phyloP scores from a whole-genome alignment of 2,329 filamentous ascomycete genomes.

The Sclerotinia borealis region DNA sequence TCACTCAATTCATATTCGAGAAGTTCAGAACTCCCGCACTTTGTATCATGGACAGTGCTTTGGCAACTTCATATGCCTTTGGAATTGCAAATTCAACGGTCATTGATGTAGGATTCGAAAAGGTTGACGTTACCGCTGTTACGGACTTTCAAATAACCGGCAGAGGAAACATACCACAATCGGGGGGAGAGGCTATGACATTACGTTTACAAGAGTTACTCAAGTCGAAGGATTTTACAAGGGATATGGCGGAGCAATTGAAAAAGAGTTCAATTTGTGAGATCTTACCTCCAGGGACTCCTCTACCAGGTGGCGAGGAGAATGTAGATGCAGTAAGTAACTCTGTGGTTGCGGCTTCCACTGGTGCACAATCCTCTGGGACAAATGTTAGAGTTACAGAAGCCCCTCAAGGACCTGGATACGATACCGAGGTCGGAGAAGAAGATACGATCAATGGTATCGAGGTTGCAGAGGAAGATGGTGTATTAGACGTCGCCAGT shows the following conservation, averaged over 20 bases:
- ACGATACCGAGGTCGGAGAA: conserved; percentile 24
- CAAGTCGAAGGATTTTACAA: conserved; percentile 49
- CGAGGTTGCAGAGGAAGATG: conserved; percentile 54
- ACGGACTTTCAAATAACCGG: conserved; percentile 71
- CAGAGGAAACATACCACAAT: conserved; percentile 54
- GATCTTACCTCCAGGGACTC: conserved; percentile 51
- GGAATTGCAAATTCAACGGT: conserved; percentile 72
- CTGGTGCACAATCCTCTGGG: conserved; percentile 31
- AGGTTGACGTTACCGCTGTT: conserved; percentile 88
- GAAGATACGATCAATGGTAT: conserved; percentile 36
- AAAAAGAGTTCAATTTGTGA: conserved; percentile 63
- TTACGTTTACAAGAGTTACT: conserved; percentile 64
- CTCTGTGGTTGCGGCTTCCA: conserved; percentile 31
- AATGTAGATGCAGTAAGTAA: conserved; percentile 34
- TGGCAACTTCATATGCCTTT: conserved; percentile 81
- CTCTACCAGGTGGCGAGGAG: conserved; percentile 42
- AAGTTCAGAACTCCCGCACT: conserved; percentile 93
- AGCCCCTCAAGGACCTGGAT: conserved; percentile 21
- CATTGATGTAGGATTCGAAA: conserved; percentile 85
- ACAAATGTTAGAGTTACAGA: conserved; percentile 31
- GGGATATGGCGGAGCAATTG: conserved; percentile 64
- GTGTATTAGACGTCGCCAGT: conserved; percentile 75
- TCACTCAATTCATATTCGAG: conserved; percentile 94
- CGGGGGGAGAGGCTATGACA: conserved; percentile 86
- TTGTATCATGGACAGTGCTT: conserved; percentile 80